These are phyloP conservation scores for Lolium multiflorum DNA, from an alignment of 176 grass and related monocot genomes.

Conservation along the genomic window DNA sequence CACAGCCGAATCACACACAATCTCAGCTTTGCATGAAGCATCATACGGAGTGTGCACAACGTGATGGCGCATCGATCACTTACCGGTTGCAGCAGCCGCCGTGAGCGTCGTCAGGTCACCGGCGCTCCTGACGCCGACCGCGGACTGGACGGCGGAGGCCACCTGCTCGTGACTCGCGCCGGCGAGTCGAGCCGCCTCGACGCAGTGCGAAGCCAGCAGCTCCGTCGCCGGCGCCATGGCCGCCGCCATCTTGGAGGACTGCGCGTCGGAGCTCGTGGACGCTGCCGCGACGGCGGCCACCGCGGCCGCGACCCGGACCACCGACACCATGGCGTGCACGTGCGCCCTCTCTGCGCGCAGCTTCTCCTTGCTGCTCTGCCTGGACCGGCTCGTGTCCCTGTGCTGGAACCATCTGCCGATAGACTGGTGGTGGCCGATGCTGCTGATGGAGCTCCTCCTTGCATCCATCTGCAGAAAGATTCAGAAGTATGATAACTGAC, in stretches of 20 bases:
- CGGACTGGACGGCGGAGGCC: constrained; percentile 66
- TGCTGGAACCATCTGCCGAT: constrained; percentile 87
- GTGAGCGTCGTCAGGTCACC: constrained; percentile 96
- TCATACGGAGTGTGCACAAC: not conserved
- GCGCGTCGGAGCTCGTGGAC: constrained; percentile 48
- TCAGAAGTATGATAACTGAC: not conserved
- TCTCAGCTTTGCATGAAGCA: constrained; percentile 10
- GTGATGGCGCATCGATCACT: not conserved
- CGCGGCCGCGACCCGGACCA: constrained; percentile 78
- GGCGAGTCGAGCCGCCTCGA: constrained; percentile 74
- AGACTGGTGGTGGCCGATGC: constrained; percentile 45
- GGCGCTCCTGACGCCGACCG: constrained; percentile 66
- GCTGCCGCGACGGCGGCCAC: constrained; percentile 66
- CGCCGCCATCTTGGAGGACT: constrained; percentile 67
- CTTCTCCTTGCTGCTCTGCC: constrained; percentile 81
- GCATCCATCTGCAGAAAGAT: constrained; percentile 27
- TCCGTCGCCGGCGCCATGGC: constrained; percentile 86
- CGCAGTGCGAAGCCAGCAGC: constrained; percentile 82
- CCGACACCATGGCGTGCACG: constrained; percentile 80
- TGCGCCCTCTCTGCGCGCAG: constrained; percentile 71
- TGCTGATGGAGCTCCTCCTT: constrained; percentile 54
- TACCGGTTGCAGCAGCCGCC: constrained; percentile 91
- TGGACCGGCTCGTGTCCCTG: constrained; percentile 59
- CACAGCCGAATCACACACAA: not conserved
- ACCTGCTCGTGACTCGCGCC: constrained; percentile 72